Evolutionary conservation across 306 rosid species (phyloP).

Genomic region (Cyclanthera cordifolia): DNA sequence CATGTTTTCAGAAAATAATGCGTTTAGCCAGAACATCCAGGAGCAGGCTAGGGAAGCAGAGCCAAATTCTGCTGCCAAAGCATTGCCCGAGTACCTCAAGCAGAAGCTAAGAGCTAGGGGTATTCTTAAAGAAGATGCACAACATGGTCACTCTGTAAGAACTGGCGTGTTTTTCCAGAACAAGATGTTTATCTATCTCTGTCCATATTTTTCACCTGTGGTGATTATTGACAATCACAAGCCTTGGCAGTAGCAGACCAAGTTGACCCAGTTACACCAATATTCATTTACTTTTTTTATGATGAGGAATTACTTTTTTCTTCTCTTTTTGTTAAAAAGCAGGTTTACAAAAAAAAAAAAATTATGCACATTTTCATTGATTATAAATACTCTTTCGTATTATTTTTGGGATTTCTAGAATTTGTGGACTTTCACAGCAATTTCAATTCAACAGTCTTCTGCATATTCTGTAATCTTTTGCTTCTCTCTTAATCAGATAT

Average conservation of each 20-base stretch:
- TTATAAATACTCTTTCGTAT: background rate
- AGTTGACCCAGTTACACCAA: background rate
- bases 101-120: conserved; percentile 87
- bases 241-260: background rate
- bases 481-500: conserved; percentile 12
- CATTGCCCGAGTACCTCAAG: conserved; percentile 76
- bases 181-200: background rate
- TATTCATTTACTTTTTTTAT: background rate
- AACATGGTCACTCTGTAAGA: conserved; percentile 34
- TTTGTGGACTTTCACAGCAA: background rate
- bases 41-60: conserved; percentile 25
- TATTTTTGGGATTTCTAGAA: background rate
- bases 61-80: conserved; percentile 41
- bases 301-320: background rate
- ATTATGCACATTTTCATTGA: background rate
- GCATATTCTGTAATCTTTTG: conserved; percentile 2
- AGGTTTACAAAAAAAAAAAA: background rate
- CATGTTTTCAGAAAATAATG: conserved; percentile 34
- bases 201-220: background rate
- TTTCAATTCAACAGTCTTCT: background rate
- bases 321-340: background rate
- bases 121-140: conserved; percentile 50
- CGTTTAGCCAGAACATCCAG: conserved; percentile 20
- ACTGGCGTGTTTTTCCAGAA: conserved; percentile 9
- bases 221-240: background rate